Conservation (phyloP, 257 asterid genomes). For the Scutellaria baicalensis region DNA sequence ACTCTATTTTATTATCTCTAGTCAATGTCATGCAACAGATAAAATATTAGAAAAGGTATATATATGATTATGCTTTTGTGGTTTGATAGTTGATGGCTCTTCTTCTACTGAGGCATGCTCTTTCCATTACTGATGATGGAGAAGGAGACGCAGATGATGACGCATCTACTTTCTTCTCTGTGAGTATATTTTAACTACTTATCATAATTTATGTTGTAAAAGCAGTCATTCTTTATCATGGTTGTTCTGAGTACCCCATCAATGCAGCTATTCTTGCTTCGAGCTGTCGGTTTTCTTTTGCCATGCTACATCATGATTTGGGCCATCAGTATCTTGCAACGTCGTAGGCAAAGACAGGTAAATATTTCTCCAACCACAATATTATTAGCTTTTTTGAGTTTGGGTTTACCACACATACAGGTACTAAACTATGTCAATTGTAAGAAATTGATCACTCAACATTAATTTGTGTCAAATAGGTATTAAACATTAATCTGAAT, state of each 20-base stretch:
- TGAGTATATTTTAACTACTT: conserved; percentile 30
- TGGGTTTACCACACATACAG: too few species aligned
- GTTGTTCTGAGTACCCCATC: neutral
- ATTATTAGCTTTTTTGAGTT: too few species aligned
- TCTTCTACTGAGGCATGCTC: conserved; percentile 84
- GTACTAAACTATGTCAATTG: too few species aligned
- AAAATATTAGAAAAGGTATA: neutral
- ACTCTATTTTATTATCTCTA: neutral
- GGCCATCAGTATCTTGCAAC: conserved; percentile 86
- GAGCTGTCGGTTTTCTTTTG: conserved; percentile 86
- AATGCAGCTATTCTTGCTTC: conserved; percentile 82
- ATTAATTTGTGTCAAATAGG: too few species aligned
- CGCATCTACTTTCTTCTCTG: conserved; percentile 76
- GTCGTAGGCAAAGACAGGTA: conserved; percentile 89
- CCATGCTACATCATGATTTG: conserved; percentile 97
- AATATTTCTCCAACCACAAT: neutral
- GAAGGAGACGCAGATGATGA: conserved; percentile 61
- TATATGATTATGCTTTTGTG: neutral
- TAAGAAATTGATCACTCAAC: too few species aligned
- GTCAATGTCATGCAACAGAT: neutral
- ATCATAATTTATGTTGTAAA: neutral
- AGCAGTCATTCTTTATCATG: neutral
- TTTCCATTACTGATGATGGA: conserved; percentile 40
- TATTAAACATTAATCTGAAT: too few species aligned
- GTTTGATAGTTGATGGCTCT: conserved; percentile 84